Evolutionary conservation across 108 stramenopile genomes (phyloP).

Genomic region (Pseudonitzschia multistriata): DNA sequence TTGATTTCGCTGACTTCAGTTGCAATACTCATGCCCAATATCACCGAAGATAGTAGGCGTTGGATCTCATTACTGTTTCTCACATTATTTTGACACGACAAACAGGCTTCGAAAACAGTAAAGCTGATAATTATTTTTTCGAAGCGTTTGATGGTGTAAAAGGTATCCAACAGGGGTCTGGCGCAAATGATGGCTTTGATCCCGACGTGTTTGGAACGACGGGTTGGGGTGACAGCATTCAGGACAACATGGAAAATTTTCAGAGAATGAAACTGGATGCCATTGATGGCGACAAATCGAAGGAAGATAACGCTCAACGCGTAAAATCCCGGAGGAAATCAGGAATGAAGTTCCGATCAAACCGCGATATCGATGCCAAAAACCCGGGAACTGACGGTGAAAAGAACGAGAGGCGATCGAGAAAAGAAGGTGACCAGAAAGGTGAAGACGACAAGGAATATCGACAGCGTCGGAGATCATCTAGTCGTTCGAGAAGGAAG

Average conservation of each 20-base stretch:
- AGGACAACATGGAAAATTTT: neutral
- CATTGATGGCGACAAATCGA: neutral
- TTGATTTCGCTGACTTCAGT: neutral
- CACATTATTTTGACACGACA: neutral
- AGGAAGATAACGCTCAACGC: conserved; percentile 1
- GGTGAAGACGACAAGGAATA: neutral
- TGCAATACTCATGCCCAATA: neutral
- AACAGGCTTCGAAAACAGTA: conserved; percentile 7
- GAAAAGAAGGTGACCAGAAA: no score
- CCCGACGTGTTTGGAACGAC: conserved; percentile 16
- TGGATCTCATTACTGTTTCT: neutral
- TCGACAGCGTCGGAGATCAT: conserved; percentile 1
- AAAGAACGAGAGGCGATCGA: neutral
- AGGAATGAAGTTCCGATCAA: neutral
- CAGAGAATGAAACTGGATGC: neutral
- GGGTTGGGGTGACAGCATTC: neutral
- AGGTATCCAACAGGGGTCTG: conserved; percentile 8
- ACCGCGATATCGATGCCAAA: neutral
- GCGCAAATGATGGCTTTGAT: conserved; percentile 25
- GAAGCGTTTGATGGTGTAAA: conserved; percentile 24
- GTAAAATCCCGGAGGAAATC: neutral
- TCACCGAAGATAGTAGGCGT: neutral
- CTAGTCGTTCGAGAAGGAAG: conserved; percentile 1
- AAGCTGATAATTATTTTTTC: conserved; percentile 23
- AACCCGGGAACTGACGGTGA: neutral